These are phyloP conservation scores for Pyrenophora graminea DNA, from an alignment of 2,329 filamentous ascomycete species.

Conservation along the genomic window DNA sequence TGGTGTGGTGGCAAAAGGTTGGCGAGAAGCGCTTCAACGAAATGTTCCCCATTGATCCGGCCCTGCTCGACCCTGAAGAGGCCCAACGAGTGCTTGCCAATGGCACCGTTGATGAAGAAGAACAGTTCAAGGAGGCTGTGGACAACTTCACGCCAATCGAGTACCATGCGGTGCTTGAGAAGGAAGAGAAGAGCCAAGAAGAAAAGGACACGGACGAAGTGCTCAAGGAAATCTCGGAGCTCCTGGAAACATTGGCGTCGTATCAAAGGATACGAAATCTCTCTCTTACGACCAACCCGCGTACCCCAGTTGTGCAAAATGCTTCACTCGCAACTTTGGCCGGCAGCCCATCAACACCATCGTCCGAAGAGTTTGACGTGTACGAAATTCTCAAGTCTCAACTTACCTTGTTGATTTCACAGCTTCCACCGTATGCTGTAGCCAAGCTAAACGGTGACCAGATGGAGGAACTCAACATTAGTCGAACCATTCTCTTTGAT, in stretches of 20 bases:
- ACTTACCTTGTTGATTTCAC: slow-evolving; percentile 72
- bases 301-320: slow-evolving; percentile 69
- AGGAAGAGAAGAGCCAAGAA: slow-evolving; percentile 48
- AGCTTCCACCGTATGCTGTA: slow-evolving; percentile 80
- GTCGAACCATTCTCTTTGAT: slow-evolving; percentile 74
- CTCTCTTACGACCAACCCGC: slow-evolving; percentile 66
- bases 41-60: slow-evolving; percentile 61
- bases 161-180: slow-evolving; percentile 24
- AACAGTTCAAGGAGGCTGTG: slow-evolving; percentile 44
- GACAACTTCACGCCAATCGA: slow-evolving; percentile 44
- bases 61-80: slow-evolving; percentile 44
- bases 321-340: slow-evolving; percentile 59
- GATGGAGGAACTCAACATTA: slow-evolving; percentile 80
- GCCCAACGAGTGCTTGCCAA: slow-evolving; percentile 43
- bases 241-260: slow-evolving; percentile 76
- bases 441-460: slow-evolving; percentile 85
- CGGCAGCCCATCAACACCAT: slow-evolving; percentile 68
- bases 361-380: slow-evolving; percentile 59
- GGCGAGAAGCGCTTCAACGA: slow-evolving; percentile 69
- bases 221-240: slow-evolving; percentile 72
- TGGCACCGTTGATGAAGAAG: slow-evolving; percentile 44
- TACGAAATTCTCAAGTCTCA: slow-evolving; percentile 79
- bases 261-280: slow-evolving; percentile 80
- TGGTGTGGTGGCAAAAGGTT: slow-evolving; percentile 75
- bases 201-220: slow-evolving; percentile 70